Conservation (phyloP, 2,329 filamentous ascomycete genomes). For the Trichoderma sp. region DNA sequence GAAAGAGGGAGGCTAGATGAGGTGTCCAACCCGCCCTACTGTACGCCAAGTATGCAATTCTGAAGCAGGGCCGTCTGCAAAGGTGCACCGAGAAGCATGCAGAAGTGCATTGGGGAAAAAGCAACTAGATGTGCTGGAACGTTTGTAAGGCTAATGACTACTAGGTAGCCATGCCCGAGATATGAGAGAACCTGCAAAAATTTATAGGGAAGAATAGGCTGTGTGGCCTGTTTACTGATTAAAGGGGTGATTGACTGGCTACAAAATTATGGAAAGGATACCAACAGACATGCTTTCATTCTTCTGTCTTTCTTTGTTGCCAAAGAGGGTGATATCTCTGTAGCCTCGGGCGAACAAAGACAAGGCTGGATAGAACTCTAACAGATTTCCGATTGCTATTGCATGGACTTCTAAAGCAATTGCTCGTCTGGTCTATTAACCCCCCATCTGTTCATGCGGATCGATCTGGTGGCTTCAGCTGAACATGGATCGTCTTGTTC, state of each 20-base stretch:
- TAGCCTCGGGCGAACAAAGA: background rate
- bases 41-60: constrained; percentile 8
- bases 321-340: background rate
- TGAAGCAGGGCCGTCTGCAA: background rate
- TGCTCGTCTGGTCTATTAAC: background rate
- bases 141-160: background rate
- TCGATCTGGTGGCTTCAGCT: constrained; percentile 10
- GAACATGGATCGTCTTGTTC: background rate
- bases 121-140: background rate
- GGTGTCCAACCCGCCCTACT: background rate
- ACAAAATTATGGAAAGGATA: background rate
- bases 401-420: background rate
- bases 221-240: background rate
- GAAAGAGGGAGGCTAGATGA: background rate
- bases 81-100: background rate
- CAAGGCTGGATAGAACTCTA: background rate
- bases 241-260: background rate
- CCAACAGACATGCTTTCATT: background rate
- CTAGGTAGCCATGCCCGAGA: background rate
- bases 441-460: constrained; percentile 12
- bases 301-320: background rate
- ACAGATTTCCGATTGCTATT: background rate
- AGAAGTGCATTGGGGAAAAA: background rate
- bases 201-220: no score
- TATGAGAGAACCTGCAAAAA: no score